Base-by-base conservation (phyloP, 169 alveolate genomes). In the Pseudocohnilembus persalinus region DNA sequence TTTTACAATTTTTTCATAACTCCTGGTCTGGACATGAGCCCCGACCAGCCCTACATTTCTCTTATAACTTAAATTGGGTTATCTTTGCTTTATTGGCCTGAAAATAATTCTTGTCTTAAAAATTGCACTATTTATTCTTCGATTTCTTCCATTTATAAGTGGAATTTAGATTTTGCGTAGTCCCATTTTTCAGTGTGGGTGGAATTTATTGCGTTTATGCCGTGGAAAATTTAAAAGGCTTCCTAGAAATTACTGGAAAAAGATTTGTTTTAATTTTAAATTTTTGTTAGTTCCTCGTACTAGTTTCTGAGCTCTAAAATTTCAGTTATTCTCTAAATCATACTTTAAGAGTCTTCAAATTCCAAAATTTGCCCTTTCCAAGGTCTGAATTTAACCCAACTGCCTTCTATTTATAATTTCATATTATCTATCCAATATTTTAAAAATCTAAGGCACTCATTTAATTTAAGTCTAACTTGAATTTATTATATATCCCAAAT, bases 1-100 rank as follows among this genome's bases (percentile, higher is more conserved):
- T 73, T 80, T 35, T 92, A 77, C 73, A 96, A 91, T 16, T 90
- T 94, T 83, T 83, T 88, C 75, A 89, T 88, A 79, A 95, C 88
- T 65, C 92, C 82, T 26, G 84, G 90, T 64, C 94, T 84, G 49
- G 90, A 76, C 31, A 95, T 73, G 6, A 95, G 88, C 24, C 96
- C 96, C 35, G 89, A 86, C 95, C 96, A 93, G 75, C 94, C 88
- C 72, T 90, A 86, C 91, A 93, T 90, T 33, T 93, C 94, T 76
- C 96, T 82, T n/a, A 95, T 74, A 20, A 88, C 65, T 68, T 92
- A 84, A 25, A 91, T 65, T n/a, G 95, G 92, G 33, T 93, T 87
- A 33, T 84, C 83, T 82, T 92, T 85, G 33, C 73, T 81, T 15
- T 83, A 74, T 90, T 93, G 29, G 87, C 79, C 64, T 33, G 31